These are phyloP conservation scores for Claviceps sp. DNA, from an alignment of 2,329 filamentous ascomycete species.

Conservation along the genomic window DNA sequence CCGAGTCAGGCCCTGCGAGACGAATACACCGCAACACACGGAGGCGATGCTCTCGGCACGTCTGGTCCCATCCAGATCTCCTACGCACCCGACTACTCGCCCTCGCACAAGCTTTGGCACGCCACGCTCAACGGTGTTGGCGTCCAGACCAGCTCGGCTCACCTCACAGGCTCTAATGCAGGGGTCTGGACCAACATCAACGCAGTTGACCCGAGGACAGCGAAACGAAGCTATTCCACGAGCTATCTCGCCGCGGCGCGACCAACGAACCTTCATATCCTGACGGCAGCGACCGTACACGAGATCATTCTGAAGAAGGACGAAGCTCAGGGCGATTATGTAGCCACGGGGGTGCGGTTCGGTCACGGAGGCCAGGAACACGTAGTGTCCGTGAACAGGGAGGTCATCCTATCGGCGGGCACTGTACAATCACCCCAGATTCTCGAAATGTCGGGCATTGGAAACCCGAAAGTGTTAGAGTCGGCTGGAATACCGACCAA, in stretches of 20 bases:
- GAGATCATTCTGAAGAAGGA: slow-evolving; percentile 15
- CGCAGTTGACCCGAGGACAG: slow-evolving; percentile 31
- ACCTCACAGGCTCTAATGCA: slow-evolving; percentile 33
- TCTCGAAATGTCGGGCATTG: slow-evolving; percentile 49
- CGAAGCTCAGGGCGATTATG: slow-evolving; percentile 4
- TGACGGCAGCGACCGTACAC: slow-evolving; percentile 17
- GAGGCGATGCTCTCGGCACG: slow-evolving; percentile 26
- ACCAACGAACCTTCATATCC: slow-evolving; percentile 27
- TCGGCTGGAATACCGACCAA: slow-evolving; percentile 24
- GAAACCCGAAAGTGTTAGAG: slow-evolving; percentile 24
- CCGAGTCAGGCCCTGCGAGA: slow-evolving; percentile 20
- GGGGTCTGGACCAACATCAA: slow-evolving; percentile 37
- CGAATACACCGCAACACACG: slow-evolving; percentile 24
- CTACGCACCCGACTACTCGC: slow-evolving; percentile 26
- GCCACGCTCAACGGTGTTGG: slow-evolving; percentile 32
- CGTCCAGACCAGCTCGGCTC: slow-evolving; percentile 25
- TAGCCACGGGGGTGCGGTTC: slow-evolving; percentile 21
- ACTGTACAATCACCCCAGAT: slow-evolving; percentile 42
- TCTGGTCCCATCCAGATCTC: slow-evolving; percentile 35
- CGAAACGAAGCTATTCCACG: slow-evolving; percentile 33
- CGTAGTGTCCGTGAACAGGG: slow-evolving; percentile 27
- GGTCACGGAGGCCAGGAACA: slow-evolving; percentile 22
- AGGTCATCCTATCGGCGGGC: slow-evolving; percentile 47
- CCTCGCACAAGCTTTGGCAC: slow-evolving; percentile 33
- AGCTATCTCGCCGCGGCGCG: slow-evolving; percentile 28